Evolutionary conservation across 306 rosid genomes (phyloP).

Genomic region (Astragalus membranaceus): DNA sequence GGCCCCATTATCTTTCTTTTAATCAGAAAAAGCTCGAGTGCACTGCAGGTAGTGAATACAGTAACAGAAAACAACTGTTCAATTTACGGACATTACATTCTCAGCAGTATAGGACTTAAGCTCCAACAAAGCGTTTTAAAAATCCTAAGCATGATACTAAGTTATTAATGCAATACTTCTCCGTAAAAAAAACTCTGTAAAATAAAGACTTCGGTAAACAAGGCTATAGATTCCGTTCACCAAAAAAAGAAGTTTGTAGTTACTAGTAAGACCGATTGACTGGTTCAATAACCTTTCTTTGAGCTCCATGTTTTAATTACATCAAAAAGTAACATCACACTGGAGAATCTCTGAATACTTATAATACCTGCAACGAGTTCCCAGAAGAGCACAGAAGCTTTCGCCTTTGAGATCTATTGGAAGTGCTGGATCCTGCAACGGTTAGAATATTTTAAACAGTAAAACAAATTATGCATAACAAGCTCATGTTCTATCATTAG

Average conservation of each 20-base stretch:
- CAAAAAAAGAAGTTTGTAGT: neutral
- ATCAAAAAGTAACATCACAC: conserved; percentile 4
- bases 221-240: neutral
- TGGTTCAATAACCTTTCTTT: neutral
- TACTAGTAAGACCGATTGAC: conserved; percentile 5
- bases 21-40: conserved; percentile 78
- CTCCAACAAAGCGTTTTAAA: neutral
- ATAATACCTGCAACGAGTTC: conserved; percentile 75
- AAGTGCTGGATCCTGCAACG: conserved; percentile 66
- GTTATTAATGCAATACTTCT: neutral
- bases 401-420: conserved; percentile 74
- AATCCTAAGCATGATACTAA: neutral
- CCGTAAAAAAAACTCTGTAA: neutral
- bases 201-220: neutral
- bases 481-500: neutral
- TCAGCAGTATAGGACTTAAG: neutral
- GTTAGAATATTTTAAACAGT: neutral
- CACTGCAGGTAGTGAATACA: conserved; percentile 53
- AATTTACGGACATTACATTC: neutral
- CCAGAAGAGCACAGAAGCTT: conserved; percentile 59
- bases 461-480: neutral
- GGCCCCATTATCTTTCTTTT: conserved; percentile 94
- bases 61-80: conserved; percentile 10
- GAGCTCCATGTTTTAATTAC: neutral
- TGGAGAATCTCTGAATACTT: conserved; percentile 14